Evolutionary conservation across 257 asterid species (phyloP).

Genomic region (Solanum pimpinellifolium): DNA sequence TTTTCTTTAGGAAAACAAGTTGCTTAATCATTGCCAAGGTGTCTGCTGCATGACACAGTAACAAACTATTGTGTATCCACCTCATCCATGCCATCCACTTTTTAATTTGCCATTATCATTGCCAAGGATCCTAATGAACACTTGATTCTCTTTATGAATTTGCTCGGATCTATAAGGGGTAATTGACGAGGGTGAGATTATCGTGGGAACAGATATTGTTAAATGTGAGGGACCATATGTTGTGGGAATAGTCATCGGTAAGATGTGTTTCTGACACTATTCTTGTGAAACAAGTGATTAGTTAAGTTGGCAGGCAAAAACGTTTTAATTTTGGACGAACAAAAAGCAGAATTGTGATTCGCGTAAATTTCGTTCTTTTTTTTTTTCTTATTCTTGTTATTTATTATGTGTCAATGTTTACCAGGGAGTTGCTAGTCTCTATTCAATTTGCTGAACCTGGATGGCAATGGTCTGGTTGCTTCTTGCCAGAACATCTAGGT

Average conservation of each 20-base stretch:
- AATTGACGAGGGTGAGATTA: not conserved
- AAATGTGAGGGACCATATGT: not conserved
- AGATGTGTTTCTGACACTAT: not conserved
- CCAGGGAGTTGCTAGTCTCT: conserved; percentile 76
- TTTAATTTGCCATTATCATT: not conserved
- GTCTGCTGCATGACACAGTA: not conserved
- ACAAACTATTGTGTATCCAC: not conserved
- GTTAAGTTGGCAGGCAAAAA: not conserved
- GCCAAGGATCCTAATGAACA: not conserved
- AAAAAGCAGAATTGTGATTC: not conserved
- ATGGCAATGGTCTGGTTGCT: conserved; percentile 99
- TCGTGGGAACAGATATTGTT: not conserved
- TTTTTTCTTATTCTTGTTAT: not conserved
- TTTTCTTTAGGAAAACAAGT: not conserved
- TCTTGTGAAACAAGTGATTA: not conserved
- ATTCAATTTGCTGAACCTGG: conserved; percentile 85
- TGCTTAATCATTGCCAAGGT: not conserved
- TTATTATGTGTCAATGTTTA: conserved; percentile 1
- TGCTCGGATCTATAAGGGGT: not conserved
- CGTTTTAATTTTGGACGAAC: not conserved
- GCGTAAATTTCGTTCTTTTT: not conserved
- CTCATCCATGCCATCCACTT: not conserved
- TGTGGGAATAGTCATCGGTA: not conserved
- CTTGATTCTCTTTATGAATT: not conserved
- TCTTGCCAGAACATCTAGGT: conserved; percentile 88